phyloP scores from a whole-genome alignment of 164 flowering plant genomes.

The Aristolochia californica region DNA sequence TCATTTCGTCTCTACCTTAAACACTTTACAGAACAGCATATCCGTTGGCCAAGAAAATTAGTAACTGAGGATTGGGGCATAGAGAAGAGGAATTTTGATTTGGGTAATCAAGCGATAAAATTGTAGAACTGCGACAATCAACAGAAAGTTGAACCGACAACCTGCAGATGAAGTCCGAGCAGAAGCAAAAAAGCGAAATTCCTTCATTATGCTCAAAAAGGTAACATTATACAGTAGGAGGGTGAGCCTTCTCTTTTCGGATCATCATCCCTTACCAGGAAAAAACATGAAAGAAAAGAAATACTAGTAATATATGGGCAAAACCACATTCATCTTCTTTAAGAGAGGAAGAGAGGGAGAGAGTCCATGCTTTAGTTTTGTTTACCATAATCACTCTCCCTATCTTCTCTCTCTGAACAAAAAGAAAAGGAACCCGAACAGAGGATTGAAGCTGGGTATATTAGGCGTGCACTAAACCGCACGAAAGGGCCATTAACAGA shows the following conservation, averaged over 20 bases:
- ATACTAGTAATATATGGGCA: background rate
- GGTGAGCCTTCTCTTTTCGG: background rate
- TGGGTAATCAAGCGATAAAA: no score
- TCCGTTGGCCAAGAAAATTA: no score
- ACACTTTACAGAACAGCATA: no score
- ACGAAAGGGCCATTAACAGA: conserved; percentile 69
- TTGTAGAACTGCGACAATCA: no score
- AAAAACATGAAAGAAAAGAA: background rate
- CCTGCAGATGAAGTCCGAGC: background rate
- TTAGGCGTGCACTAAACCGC: conserved; percentile 40
- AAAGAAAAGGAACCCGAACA: background rate
- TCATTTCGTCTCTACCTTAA: no score
- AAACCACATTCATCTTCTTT: background rate
- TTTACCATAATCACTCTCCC: background rate
- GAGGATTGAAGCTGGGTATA: background rate
- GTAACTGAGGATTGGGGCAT: no score
- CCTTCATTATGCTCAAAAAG: background rate
- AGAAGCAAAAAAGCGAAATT: background rate
- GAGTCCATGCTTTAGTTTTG: background rate
- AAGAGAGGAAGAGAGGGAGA: background rate
- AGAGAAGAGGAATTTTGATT: no score
- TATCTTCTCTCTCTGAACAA: no score
- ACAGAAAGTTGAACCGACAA: no score
- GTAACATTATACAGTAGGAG: conserved; percentile 1
- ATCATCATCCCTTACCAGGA: background rate